Evolutionary conservation across 176 grass and related monocot genomes (phyloP).

Genomic region (Zizania latifolia): DNA sequence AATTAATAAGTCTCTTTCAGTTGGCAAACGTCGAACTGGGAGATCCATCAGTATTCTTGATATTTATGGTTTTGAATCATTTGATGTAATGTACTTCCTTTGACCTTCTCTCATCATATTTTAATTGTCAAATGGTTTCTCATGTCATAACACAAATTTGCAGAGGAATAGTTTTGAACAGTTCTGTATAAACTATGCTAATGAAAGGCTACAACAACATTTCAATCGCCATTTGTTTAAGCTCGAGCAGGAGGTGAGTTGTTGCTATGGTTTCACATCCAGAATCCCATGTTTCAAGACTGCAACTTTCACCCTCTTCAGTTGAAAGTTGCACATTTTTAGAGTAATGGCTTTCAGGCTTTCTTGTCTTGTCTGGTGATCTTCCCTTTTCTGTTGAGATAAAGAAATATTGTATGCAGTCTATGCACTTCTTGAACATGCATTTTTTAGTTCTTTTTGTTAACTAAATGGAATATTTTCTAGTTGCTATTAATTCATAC

Average conservation of each 20-base stretch:
- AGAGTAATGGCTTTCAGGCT: neutral
- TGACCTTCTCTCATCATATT: slow-evolving; percentile 8
- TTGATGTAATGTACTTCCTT: slow-evolving; percentile 58
- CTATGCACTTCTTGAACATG: slow-evolving; percentile 8
- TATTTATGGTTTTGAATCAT: slow-evolving; percentile 98
- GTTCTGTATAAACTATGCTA: slow-evolving; percentile 99
- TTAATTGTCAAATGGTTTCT: slow-evolving; percentile 29
- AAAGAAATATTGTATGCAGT: slow-evolving; percentile 1
- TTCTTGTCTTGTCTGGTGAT: slow-evolving; percentile 4
- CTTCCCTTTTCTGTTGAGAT: neutral
- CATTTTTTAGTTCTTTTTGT: neutral
- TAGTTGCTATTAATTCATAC: neutral
- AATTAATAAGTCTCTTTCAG: slow-evolving; percentile 92
- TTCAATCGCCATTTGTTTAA: slow-evolving; percentile 99
- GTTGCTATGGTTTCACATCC: slow-evolving; percentile 10
- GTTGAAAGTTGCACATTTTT: neutral
- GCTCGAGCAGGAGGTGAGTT: slow-evolving; percentile 80
- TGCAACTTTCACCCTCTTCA: neutral
- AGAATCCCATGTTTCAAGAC: neutral
- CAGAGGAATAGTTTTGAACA: slow-evolving; percentile 98
- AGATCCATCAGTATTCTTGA: slow-evolving; percentile 99
- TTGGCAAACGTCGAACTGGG: slow-evolving; percentile 75
- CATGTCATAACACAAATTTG: slow-evolving; percentile 17
- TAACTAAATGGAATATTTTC: slow-evolving; percentile 1
- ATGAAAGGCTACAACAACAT: slow-evolving; percentile 98